phyloP scores from a whole-genome alignment of 139 green algal genomes.

The Marvania coccoides region DNA sequence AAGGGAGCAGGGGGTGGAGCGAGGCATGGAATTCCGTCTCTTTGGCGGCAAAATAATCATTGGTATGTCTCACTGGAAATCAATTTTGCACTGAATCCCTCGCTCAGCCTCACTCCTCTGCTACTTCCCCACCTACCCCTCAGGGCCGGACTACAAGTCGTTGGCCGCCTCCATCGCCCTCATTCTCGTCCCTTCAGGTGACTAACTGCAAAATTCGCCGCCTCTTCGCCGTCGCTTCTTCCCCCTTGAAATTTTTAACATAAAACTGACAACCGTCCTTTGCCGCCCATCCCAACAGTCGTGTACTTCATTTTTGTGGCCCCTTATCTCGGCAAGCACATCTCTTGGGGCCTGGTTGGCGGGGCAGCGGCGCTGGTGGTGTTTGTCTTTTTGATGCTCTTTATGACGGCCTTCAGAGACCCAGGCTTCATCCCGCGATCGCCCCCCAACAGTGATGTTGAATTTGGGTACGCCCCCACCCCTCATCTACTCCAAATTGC shows the following conservation, averaged over 20 bases:
- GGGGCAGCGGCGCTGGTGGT: constrained; percentile 16
- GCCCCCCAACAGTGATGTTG: constrained; percentile 46
- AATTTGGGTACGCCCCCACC: constrained; percentile 38
- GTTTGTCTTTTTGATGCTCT: constrained; percentile 48
- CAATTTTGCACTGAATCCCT: not conserved
- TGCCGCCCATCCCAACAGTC: constrained; percentile 9
- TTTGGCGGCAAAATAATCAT: constrained; percentile 27
- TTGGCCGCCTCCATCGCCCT: constrained; percentile 47
- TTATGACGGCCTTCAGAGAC: constrained; percentile 73
- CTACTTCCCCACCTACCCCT: not conserved
- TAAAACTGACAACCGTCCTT: not conserved
- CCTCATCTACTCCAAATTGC: not conserved
- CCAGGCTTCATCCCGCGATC: constrained; percentile 85
- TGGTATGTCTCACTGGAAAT: constrained; percentile 13
- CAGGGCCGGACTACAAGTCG: constrained; percentile 71
- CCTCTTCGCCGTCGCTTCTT: not conserved
- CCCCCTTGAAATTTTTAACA: not conserved
- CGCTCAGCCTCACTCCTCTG: not conserved
- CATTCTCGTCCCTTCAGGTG: constrained; percentile 50
- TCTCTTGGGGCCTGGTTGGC: constrained; percentile 24
- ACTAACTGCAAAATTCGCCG: not conserved
- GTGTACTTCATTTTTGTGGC: constrained; percentile 64
- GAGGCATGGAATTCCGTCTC: constrained; percentile 33
- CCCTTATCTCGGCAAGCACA: constrained; percentile 37
- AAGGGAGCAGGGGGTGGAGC: constrained; percentile 34